Evolutionary conservation across 306 rosid genomes (phyloP).

Genomic region (Cicer pinnatifidum): DNA sequence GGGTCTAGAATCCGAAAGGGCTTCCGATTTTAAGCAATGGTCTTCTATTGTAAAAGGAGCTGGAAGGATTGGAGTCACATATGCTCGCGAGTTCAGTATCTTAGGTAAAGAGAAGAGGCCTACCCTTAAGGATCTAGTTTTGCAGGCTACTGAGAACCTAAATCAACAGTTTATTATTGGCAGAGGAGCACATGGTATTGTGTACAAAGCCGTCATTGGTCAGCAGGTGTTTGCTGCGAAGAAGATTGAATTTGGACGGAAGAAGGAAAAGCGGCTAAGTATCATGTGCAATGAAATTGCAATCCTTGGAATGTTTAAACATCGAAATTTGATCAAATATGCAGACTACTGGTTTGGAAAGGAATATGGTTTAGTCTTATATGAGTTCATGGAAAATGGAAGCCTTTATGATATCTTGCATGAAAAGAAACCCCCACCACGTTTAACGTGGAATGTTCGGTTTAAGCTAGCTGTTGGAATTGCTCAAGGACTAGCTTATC

Average conservation of each 20-base stretch:
- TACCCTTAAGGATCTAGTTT: constrained; percentile 50
- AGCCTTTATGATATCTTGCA: constrained; percentile 79
- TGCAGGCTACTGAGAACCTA: constrained; percentile 68
- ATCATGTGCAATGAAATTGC: constrained; percentile 66
- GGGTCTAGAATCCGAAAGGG: constrained; percentile 28
- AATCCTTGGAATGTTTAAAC: constrained; percentile 64
- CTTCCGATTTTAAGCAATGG: neutral
- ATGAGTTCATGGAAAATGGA: constrained; percentile 70
- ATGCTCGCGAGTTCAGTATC: constrained; percentile 31
- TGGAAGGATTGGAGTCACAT: constrained; percentile 44
- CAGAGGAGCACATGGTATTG: constrained; percentile 82
- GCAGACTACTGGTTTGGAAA: constrained; percentile 63
- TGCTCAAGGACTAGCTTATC: constrained; percentile 75
- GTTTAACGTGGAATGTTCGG: constrained; percentile 65
- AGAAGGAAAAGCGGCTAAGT: constrained; percentile 50
- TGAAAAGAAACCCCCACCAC: constrained; percentile 50
- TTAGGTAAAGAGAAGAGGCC: constrained; percentile 46
- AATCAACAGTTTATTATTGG: constrained; percentile 65
- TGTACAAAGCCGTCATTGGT: constrained; percentile 63
- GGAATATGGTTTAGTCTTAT: constrained; percentile 66
- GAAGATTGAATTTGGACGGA: constrained; percentile 55
- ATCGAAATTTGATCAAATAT: constrained; percentile 66
- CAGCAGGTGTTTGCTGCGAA: constrained; percentile 62
- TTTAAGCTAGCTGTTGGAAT: constrained; percentile 66
- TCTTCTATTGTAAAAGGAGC: neutral